Evolutionary conservation across 306 rosid genomes (phyloP), one percentile per base, ranked within the genome.

Genomic region (Begonia fuchsioides): DNA sequence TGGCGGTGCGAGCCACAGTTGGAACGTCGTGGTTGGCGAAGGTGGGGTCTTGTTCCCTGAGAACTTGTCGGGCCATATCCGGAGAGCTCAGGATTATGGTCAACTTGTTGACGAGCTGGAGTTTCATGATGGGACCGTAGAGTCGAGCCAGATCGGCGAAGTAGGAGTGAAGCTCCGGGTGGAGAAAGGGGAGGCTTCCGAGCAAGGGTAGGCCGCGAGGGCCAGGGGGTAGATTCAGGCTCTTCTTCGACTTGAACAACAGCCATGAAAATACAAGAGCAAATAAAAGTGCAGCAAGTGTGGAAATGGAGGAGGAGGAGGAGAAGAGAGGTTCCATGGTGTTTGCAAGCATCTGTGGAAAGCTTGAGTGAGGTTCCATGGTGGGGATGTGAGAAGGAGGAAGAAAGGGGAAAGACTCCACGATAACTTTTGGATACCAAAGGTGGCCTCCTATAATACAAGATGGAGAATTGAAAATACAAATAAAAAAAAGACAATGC

Each of bases 101-200:
- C 6, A 76, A 44, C 56, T 70, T 78, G 47, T 49, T 40, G 0
- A 93, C 95, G 15, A 88, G 86, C 8, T 12, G 62, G 58, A 88
- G 97, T 54, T 59, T 84, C 38, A 63, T 20, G 10, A 84, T 69
- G 2, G 90, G 97, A 2, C 93, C 90, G 49, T 81, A 51, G 50
- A 52, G 20, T 2, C 38, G 60, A 49, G 90, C 77, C 51, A 84
- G 32, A 9, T 38, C 9, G 0, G 72, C 52, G 51, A 88, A 70
- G 69, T 84, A 77, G 47, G 86, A 48, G 75, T 84, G 95, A 12
- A 84, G 93, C 5, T 84, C 76, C 6, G 97, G 86, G 11, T 81
- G 66, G 0, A 88, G 75, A 10, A 79, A 73, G 1, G 75, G 78
- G 5, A 84, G 86, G 66, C 81, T 83, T 0, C 90, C 93, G 15